Evolutionary conservation across 2,329 filamentous ascomycete genomes (phyloP), one percentile per base, ranked within the genome.

Genomic region (Boeremia exigua): DNA sequence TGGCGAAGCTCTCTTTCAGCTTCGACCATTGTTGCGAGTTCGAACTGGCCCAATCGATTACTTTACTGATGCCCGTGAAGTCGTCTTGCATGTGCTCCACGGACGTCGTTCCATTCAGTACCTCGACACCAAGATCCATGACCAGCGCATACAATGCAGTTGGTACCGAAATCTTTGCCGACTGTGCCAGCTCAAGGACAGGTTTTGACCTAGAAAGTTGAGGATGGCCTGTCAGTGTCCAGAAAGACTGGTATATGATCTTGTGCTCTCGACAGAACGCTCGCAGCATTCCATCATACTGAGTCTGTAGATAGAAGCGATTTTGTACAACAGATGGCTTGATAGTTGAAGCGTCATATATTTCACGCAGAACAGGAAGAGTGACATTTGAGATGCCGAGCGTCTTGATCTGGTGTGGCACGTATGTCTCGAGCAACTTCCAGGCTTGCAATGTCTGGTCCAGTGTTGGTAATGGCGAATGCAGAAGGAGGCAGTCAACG

Each of bases 351-450:
- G 76, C 65, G 3, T 78, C 67, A 55, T 81, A 79, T 1, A 92
- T 75, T 4, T 76, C 73, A 48, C 81, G 71, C 0, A 95, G 79
- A 1, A 85, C 73, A 0, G 79, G 71, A 2, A 89, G 75, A n/a
- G 80, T 78, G n/a, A 84, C 83, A 73, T 95, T 95, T 49, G 89
- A 92, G 51, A 95, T 88, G 36, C 91, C 91, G 7, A 95, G 79
- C 28, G 85, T 80, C 36, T 85, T 86, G 59, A 93, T 86, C 38
- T 73, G 74, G 62, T 81, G 70, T 0, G 89, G 88, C 1, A 91
- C 86, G 66, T 88, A 91, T 3, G 80, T 77, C 68, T 89, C 84
- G 12, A 94, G 79, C 0, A 84, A 76, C 19, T 77, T 75, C 89
- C 90, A 94, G 9, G 86, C 90, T 52, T 83, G 79, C 27, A 88